Conservation (phyloP, 2,329 filamentous ascomycete genomes). For the Colletotrichum paranaense region DNA sequence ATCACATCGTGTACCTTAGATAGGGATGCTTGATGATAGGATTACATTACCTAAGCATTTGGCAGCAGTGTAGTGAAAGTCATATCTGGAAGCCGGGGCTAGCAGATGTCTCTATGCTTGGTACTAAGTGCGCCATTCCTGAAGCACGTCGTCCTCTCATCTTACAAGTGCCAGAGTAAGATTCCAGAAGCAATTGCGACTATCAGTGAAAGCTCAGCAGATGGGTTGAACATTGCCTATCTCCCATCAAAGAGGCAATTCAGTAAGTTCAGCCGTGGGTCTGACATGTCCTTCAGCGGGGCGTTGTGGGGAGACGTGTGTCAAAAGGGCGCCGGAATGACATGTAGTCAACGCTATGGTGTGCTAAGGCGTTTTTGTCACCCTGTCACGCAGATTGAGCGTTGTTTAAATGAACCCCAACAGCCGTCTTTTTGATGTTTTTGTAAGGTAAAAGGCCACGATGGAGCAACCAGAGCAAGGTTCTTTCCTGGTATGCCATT, state of each 20-base stretch:
- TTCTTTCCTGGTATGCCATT: neutral
- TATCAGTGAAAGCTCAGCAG: too few relatives aligned
- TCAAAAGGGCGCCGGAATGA: slow-evolving; percentile 3
- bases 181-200: neutral
- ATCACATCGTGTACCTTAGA: too few relatives aligned
- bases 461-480: neutral
- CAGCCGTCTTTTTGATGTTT: neutral
- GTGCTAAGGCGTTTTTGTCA: slow-evolving; percentile 1
- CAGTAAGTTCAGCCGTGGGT: neutral
- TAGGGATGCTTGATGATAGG: neutral
- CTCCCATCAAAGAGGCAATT: neutral
- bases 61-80: neutral
- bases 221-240: neutral
- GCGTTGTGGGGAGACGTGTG: neutral
- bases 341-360: neutral
- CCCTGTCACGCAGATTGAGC: neutral
- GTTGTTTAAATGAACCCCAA: neutral
- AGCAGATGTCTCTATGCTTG: neutral
- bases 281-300: neutral
- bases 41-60: neutral
- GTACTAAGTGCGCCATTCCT: neutral
- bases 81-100: neutral
- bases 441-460: neutral
- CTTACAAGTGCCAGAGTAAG: neutral
- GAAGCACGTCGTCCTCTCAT: neutral